Base-by-base conservation (phyloP, 176 grass and related monocot species). In the Oryza glumipatula region DNA sequence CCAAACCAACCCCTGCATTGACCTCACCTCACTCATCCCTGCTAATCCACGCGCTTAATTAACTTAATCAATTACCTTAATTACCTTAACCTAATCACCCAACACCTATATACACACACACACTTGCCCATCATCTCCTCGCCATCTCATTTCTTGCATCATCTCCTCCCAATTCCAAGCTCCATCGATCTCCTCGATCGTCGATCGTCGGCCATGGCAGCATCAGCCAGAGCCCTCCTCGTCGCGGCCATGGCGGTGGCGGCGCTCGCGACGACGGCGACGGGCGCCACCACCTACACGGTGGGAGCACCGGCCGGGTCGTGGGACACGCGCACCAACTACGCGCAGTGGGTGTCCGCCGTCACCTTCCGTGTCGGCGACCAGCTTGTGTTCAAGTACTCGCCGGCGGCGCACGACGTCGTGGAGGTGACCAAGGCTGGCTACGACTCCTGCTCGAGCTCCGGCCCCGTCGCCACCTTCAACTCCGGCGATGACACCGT, bases 361-460 rank as follows among this genome's bases (percentile, higher is more conserved):
- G 21, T 60, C 2, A 77, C 60, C 4, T 77, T 77, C 54, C 74
- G 5, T 11, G 21, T 11, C 2, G 30, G 74, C 13, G 74, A 76
- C 4, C 26, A 60, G 74, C 8, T 76, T 7, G 70, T 87, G 63
- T 80, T 90, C 78, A 82, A 10, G 21, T 70, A 87, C 84, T 49
- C 66, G 41, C 64, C 65, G 16, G 12, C 15, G 38, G 51, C 77
- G 49, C 89, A 91, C 80, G 81, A 80, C 72, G 85, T 80, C 39
- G 49, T 87, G 48, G 79, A 91, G 89, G 85, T 91, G 74, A 81
- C 5, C 52, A 23, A 70, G 51, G 21, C 13, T 17, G 63, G 73
- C 1, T 88, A 81, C 32, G 4, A 2, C 22, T 16, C 85, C 48
- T 91, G 81, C 85, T 71, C 70, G 33, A n/a, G n/a, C 21, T 47